Conservation (phyloP, 768 basidiomycete genomes). For the Boletus bicolor region DNA sequence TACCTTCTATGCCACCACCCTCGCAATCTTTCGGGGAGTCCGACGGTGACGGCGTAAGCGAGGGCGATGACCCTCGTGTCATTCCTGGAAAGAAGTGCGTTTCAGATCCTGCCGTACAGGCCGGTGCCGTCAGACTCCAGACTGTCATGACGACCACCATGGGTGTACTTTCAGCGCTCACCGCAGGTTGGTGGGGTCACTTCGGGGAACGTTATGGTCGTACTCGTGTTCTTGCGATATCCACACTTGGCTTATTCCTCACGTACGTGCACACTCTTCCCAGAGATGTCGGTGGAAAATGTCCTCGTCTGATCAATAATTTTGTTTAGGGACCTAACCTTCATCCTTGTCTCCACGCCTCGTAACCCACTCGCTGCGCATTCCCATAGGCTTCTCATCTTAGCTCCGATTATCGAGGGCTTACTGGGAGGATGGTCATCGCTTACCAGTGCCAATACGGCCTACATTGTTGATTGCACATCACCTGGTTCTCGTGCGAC, state of each 20-base stretch:
- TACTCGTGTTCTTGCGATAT: slow-evolving; percentile 65
- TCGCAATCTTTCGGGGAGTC: slow-evolving; percentile 12
- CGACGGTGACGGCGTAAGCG: slow-evolving; percentile 28
- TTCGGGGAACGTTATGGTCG: slow-evolving; percentile 75
- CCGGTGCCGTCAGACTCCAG: slow-evolving; percentile 70
- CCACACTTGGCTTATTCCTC: slow-evolving; percentile 65
- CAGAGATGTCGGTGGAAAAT: not conserved
- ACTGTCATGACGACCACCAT: slow-evolving; percentile 72
- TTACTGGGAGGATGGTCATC: slow-evolving; percentile 76
- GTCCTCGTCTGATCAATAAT: slow-evolving; percentile 1
- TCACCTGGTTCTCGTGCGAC: slow-evolving; percentile 76
- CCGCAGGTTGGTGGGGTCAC: slow-evolving; percentile 85
- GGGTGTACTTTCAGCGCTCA: slow-evolving; percentile 76
- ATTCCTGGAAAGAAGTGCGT: slow-evolving; percentile 39
- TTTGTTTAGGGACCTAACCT: slow-evolving; percentile 62
- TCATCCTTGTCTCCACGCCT: slow-evolving; percentile 73
- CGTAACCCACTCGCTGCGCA: slow-evolving; percentile 57
- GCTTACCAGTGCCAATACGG: slow-evolving; percentile 60
- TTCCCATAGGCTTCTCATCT: slow-evolving; percentile 69
- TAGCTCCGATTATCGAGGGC: slow-evolving; percentile 80
- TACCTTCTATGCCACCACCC: slow-evolving; percentile 6
- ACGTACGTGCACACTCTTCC: slow-evolving; percentile 53
- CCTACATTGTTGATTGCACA: slow-evolving; percentile 73
- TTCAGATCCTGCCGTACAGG: slow-evolving; percentile 56
- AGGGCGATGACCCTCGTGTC: slow-evolving; percentile 38